phyloP scores from a whole-genome alignment of 2,329 filamentous ascomycete species.

The Xylariaceae sp. region DNA sequence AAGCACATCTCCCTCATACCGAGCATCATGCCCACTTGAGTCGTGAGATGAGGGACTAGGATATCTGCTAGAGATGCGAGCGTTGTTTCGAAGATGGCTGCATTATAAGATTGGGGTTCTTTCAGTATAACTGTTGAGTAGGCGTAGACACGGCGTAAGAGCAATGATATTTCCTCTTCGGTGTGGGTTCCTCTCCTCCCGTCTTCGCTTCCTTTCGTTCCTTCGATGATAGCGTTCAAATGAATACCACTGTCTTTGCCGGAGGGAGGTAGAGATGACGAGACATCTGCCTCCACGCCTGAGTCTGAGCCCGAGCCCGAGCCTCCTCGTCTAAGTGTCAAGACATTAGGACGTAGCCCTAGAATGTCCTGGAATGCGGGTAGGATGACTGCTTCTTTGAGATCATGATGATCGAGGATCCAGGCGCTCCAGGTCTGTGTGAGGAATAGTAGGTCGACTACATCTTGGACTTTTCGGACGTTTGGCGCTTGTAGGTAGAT shows the following conservation, averaged over 20 bases:
- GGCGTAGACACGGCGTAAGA: slow-evolving; percentile 13
- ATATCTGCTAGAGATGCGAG: slow-evolving; percentile 8
- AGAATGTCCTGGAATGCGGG: slow-evolving; percentile 27
- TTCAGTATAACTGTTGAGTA: slow-evolving; percentile 11
- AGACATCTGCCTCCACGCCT: background rate
- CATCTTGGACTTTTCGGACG: slow-evolving; percentile 24
- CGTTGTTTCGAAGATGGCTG: slow-evolving; percentile 1
- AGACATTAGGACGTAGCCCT: slow-evolving; percentile 17
- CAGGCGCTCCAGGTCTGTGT: slow-evolving; percentile 28
- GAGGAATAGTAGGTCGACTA: slow-evolving; percentile 32
- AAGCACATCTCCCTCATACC: slow-evolving; percentile 18
- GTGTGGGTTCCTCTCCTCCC: background rate
- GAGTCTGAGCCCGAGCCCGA: background rate
- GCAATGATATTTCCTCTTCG: slow-evolving; percentile 7
- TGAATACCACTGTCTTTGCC: background rate
- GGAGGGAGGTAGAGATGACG: background rate
- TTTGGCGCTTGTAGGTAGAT: slow-evolving; percentile 34
- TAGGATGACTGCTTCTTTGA: slow-evolving; percentile 30
- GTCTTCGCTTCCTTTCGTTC: background rate
- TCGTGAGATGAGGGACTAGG: slow-evolving; percentile 15
- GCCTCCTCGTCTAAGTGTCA: slow-evolving; percentile 5
- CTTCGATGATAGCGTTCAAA: background rate
- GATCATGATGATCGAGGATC: slow-evolving; percentile 29
- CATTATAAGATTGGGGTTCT: slow-evolving; percentile 8
- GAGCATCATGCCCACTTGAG: slow-evolving; percentile 8